Evolutionary conservation across 495 filamentous ascomycete genomes (phyloP).

Genomic region (Oidiodendron maius): DNA sequence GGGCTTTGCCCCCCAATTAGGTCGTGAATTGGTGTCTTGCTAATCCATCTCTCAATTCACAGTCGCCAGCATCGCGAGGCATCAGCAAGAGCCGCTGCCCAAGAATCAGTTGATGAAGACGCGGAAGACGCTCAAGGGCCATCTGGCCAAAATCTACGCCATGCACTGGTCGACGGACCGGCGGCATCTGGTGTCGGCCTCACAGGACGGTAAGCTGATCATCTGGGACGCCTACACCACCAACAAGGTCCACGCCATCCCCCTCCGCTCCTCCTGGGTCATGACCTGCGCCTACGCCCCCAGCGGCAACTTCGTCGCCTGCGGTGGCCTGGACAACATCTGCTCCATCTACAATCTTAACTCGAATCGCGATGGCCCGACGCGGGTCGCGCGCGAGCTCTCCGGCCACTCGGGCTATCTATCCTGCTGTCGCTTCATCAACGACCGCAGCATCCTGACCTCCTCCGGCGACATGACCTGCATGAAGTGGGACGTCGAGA

Average conservation of each 20-base stretch:
- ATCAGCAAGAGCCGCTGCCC: constrained; percentile 82
- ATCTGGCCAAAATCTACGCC: constrained; percentile 98
- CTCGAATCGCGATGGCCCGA: constrained; percentile 90
- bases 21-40: too few species aligned
- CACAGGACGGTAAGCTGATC: constrained; percentile 98
- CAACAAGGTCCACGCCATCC: constrained; percentile 99
- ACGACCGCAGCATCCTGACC: constrained; percentile 94
- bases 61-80: constrained; percentile 89
- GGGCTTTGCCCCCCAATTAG: too few species aligned
- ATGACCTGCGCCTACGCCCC: constrained; percentile 99
- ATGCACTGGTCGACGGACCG: constrained; percentile 99
- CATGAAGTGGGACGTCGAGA: constrained; percentile 99
- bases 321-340: constrained; percentile 97
- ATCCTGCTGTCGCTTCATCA: constrained; percentile 98
- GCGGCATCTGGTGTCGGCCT: constrained; percentile 95
- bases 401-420: constrained; percentile 97
- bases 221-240: constrained; percentile 99
- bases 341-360: constrained; percentile 98
- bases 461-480: constrained; percentile 99
- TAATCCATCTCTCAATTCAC: constrained; percentile 29
- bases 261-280: constrained; percentile 97
- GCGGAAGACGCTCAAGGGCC: constrained; percentile 90
- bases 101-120: constrained; percentile 90
- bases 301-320: constrained; percentile 96
- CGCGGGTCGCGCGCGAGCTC: constrained; percentile 90